Evolutionary conservation across 345 rosid species (phyloP), one percentile per base, ranked within the genome.

Genomic region (Corchorus olitorius): DNA sequence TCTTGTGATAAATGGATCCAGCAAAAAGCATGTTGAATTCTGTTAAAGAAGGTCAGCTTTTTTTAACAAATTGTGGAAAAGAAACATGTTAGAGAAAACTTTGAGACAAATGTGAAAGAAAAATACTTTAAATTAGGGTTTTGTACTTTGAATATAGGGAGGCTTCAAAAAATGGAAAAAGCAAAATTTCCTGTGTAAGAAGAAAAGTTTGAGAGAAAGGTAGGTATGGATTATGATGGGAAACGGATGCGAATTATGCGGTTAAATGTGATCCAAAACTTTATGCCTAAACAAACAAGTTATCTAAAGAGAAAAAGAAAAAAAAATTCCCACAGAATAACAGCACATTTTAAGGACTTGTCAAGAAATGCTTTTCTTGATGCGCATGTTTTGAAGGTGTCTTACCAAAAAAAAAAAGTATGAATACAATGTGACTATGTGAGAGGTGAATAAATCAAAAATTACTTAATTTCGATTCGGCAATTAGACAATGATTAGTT

Each of bases 231-330:
- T 33, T 69, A 8, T 50, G 60, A 70, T 52, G 60, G 60, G 27
- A 34, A 45, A 69, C 27, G 73, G 60, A 69, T 69, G 73, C 60
- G 60, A 70, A 70, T 50, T 52, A 52, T 70, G 46, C 54, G 73
- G 43, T 70, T 27, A 52, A 70, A 50, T 52, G 73, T 34, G 27
- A 70, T 17, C 46, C 16, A 70, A 48, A 67, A 22, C 72, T 67
- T 46, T 22, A 45, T 66, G 37, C 0, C 19, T 48, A 67, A 68
- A 46, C 55, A 68, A 14, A 48, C 56, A 68, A 68, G 41, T 22
- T 68, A 27, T 27, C 27, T 27, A 22, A 6, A 35, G 34, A 22
- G 56, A 3, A 15, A 22, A 27, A 27, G 14, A 50, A 50, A 19
- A 27, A 33, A 13, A 6, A 8, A 33, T 50, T 43, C 8, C 34